Evolutionary conservation across 164 flowering plant genomes (phyloP).

Genomic region (Macadamia integrifolia): DNA sequence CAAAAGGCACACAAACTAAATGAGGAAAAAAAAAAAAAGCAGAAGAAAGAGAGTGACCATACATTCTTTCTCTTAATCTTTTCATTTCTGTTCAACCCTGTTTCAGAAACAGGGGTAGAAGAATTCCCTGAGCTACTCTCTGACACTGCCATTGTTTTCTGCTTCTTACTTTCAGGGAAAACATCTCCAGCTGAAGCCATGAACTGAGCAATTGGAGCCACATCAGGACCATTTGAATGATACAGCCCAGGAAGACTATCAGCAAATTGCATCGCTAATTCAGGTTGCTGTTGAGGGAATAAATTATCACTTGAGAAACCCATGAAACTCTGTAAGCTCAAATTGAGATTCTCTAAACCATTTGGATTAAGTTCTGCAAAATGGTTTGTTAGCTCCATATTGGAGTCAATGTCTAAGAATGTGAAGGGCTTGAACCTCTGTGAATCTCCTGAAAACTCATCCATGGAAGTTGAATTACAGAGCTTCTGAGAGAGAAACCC

Average conservation of each 20-base stretch:
- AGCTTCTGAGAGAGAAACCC: slow-evolving; percentile 1
- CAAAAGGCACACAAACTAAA: not conserved
- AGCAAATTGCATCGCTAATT: slow-evolving; percentile 6
- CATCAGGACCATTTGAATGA: slow-evolving; percentile 9
- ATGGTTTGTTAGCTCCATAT: slow-evolving; percentile 28
- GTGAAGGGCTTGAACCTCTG: slow-evolving; percentile 30
- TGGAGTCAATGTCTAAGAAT: slow-evolving; percentile 27
- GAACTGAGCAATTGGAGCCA: slow-evolving; percentile 15
- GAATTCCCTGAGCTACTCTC: slow-evolving; percentile 28
- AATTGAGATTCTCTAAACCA: slow-evolving; percentile 16
- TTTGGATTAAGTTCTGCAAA: slow-evolving; percentile 11
- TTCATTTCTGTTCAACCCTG: slow-evolving; percentile 5
- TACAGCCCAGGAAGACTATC: slow-evolving; percentile 4
- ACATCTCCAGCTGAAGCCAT: slow-evolving; percentile 7
- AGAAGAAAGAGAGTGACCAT: not conserved
- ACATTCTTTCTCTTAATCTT: slow-evolving; percentile 19
- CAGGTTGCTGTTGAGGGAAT: slow-evolving; percentile 21
- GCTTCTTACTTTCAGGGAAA: slow-evolving; percentile 19
- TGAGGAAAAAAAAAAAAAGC: not conserved
- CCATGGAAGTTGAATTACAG: slow-evolving; percentile 19
- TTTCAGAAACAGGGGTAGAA: slow-evolving; percentile 14
- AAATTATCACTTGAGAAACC: slow-evolving; percentile 22
- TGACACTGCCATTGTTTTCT: slow-evolving; percentile 15
- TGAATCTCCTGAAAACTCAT: slow-evolving; percentile 19
- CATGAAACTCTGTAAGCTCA: slow-evolving; percentile 16